Evolutionary conservation across 176 grass and related monocot genomes (phyloP), one percentile per base, ranked within the genome.

Genomic region (Luzula sylvatica): DNA sequence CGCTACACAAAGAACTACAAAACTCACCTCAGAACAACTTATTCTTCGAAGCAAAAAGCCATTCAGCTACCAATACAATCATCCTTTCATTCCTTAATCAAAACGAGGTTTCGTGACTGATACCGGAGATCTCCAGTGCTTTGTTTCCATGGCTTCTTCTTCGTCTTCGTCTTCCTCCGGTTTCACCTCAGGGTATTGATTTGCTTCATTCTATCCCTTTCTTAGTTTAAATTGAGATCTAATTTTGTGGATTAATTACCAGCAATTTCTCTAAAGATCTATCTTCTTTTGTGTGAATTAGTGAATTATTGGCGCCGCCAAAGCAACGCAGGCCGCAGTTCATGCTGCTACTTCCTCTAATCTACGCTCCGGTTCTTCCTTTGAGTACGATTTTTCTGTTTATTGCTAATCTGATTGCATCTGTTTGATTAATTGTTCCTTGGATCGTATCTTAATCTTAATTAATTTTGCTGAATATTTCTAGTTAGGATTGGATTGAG

Each of bases 401-500:
- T 35, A 19, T 19, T 20, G 32, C 24, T 3, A 27, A 11, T 39
- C 40, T 41, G 38, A 6, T 19, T 75, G 25, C 19, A 7, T 40
- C 16, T 71, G 18, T 20, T 48, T 1, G 23, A 13, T 58, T 21
- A 25, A 19, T 59, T 14, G 42, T 12, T 38, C 40, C 66, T 26
- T 75, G 56, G 46, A 43, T 22, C 46, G 52, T 62, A 63, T 49
- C 13, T 65, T 7, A 53, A 56, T 5, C 11, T 72, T 42, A 35
- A 35, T 35, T 32, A 19, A 19, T 43, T 38, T 11, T 54, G 22
- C 45, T 7, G 19, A 15, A 0, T 23, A 50, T 24, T 61, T 20
- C 16, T 75, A 96, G 92, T 96, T 57, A 76, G 92, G 66, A 96
- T 96, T 50, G 85, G 77, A 3, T 26, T 89, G 48, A 67, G 85